Conservation (phyloP, 768 basidiomycete genomes). For the Sporobolomyces pararoseus region DNA sequence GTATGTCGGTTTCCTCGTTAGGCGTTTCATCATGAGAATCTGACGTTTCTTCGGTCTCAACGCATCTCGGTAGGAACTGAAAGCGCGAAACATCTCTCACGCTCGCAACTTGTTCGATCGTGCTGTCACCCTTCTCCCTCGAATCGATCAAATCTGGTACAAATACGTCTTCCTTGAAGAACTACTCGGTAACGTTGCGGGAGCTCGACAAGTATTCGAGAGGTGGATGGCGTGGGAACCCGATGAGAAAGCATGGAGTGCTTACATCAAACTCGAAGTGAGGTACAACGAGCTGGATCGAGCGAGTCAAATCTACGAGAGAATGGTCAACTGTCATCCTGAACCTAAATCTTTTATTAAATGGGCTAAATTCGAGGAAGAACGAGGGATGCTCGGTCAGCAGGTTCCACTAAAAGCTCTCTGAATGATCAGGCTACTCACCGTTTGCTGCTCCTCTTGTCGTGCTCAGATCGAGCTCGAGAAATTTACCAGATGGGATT, state of each 20-base stretch:
- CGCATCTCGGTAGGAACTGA: slow-evolving; percentile 62
- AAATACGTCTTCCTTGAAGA: slow-evolving; percentile 99
- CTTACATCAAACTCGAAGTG: slow-evolving; percentile 97
- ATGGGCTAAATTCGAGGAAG: slow-evolving; percentile 65
- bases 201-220: slow-evolving; percentile 95
- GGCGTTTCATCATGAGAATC: too few species aligned
- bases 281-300: slow-evolving; percentile 87
- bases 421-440: too few species aligned
- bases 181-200: slow-evolving; percentile 88
- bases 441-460: too few species aligned
- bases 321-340: slow-evolving; percentile 65
- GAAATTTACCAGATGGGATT: slow-evolving; percentile 86
- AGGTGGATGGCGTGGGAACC: slow-evolving; percentile 99
- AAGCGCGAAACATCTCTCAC: slow-evolving; percentile 94
- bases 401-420: too few species aligned
- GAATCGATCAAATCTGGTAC: slow-evolving; percentile 98
- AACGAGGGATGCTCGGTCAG: slow-evolving; percentile 56
- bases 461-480: slow-evolving; percentile 64
- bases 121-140: slow-evolving; percentile 90
- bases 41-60: not conserved
- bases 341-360: slow-evolving; percentile 64
- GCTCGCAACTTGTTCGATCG: slow-evolving; percentile 95
- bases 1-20: too few species aligned
- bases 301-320: slow-evolving; percentile 86
- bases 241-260: slow-evolving; percentile 99